A percentile compares a stretch with the other conserved stretches of the same genome.
Evolutionary conservation across 768 basidiomycete genomes (phyloP).

Genomic region (Pulveroboletus sp.): DNA sequence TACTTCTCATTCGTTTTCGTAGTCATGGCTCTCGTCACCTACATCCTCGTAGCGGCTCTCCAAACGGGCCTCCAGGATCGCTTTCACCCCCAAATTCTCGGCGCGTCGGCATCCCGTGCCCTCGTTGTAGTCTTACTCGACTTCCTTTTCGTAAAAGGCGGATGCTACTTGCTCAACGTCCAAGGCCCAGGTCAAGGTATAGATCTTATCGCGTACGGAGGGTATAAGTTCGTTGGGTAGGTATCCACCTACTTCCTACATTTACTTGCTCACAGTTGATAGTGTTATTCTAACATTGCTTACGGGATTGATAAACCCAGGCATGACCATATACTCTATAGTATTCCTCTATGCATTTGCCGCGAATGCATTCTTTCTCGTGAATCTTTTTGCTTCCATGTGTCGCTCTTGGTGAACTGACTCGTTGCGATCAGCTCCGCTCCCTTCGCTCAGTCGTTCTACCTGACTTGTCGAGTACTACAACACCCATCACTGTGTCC

Average conservation of each 20-base stretch:
- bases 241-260: conserved; percentile 13
- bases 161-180: conserved; percentile 91
- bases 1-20: conserved; percentile 11
- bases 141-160: conserved; percentile 82
- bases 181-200: conserved; percentile 64
- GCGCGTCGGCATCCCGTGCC: conserved; percentile 79
- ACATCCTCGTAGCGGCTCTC: conserved; percentile 84
- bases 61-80: conserved; percentile 76
- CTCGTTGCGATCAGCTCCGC: conserved; percentile 61
- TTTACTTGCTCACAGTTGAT: background rate
- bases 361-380: conserved; percentile 92
- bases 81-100: conserved; percentile 88
- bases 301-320: conserved; percentile 59
- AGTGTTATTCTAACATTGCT: conserved; percentile 85
- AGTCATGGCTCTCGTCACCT: conserved; percentile 97
- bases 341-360: conserved; percentile 83
- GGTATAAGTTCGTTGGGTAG: conserved; percentile 97
- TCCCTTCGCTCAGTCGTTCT: conserved; percentile 89
- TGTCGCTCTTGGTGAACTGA: background rate
- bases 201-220: conserved; percentile 87
- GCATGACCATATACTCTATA: conserved; percentile 57
- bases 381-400: conserved; percentile 32
- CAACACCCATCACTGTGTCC: conserved; percentile 54
- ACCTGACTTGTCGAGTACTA: conserved; percentile 58
- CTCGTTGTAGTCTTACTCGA: conserved; percentile 83